Percentiles rank a stretch among this genome's conserved stretches.
Evolutionary conservation across 371 early-diverging fungal genomes (phyloP).

Genomic region (Mucor piriformis): DNA sequence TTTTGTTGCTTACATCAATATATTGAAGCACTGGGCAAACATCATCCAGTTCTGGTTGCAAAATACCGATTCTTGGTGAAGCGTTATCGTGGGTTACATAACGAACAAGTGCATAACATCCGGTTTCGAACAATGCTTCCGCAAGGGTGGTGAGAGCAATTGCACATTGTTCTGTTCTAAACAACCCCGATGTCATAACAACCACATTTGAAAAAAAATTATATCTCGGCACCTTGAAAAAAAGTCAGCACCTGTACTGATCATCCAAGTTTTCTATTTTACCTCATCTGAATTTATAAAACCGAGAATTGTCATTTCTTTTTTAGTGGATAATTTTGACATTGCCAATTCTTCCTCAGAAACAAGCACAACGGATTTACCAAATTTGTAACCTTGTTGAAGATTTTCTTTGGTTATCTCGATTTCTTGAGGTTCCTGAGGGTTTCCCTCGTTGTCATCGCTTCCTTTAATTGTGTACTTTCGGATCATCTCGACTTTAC

Average conservation of each 20-base stretch:
- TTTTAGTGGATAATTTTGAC: conserved; percentile 55
- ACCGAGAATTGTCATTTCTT: conserved; percentile 65
- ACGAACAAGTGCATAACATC: conserved; percentile 60
- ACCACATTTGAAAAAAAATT: conserved; percentile 58
- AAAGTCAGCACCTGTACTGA: no score
- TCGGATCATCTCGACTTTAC: conserved; percentile 49
- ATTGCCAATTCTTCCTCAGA: conserved; percentile 62
- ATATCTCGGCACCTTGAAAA: conserved; percentile 59
- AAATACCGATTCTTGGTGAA: conserved; percentile 65
- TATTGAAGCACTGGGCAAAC: conserved; percentile 43
- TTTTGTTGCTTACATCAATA: conserved; percentile 48
- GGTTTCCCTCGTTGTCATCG: conserved; percentile 25
- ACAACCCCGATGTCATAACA: conserved; percentile 42
- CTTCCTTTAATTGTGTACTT: conserved; percentile 32
- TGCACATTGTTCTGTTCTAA: conserved; percentile 27
- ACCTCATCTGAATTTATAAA: conserved; percentile 40
- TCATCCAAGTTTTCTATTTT: background rate
- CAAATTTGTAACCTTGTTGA: conserved; percentile 69
- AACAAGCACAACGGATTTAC: conserved; percentile 70
- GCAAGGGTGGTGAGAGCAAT: conserved; percentile 59
- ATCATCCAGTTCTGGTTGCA: conserved; percentile 26
- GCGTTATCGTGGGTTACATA: conserved; percentile 59
- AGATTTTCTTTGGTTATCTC: conserved; percentile 53
- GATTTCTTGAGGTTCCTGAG: conserved; percentile 16
- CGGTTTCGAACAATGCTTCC: conserved; percentile 55